Conservation (phyloP, 2,329 filamentous ascomycete genomes). For the Diplocarpon mali region DNA sequence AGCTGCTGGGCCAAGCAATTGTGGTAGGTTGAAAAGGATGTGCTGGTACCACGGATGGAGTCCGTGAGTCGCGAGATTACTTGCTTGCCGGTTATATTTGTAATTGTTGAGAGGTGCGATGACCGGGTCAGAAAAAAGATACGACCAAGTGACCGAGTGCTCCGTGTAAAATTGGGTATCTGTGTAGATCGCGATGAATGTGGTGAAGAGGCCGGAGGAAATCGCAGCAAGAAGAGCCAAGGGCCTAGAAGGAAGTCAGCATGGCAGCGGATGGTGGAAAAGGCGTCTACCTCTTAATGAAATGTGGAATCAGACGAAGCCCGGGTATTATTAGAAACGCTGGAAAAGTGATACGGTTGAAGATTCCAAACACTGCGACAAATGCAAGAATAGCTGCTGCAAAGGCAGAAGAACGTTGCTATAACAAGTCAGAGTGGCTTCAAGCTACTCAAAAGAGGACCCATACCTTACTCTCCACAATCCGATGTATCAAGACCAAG, state of each 20-base stretch:
- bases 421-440: conserved; percentile 10
- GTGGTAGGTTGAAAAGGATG: conserved; percentile 56
- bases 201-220: conserved; percentile 54
- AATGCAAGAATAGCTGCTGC: conserved; percentile 71
- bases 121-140: conserved; percentile 52
- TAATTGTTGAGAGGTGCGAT: conserved; percentile 73
- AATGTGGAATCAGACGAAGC: conserved; percentile 74
- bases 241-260: conserved; percentile 33
- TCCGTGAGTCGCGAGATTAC: conserved; percentile 65
- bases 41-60: conserved; percentile 74
- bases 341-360: conserved; percentile 96
- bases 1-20: conserved; percentile 60
- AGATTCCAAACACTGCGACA: conserved; percentile 73
- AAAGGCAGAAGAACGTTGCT: conserved; percentile 66
- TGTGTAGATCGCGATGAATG: conserved; percentile 61
- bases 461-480: conserved; percentile 65
- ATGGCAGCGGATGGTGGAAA: neutral
- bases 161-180: conserved; percentile 77
- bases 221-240: conserved; percentile 51
- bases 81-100: conserved; percentile 57
- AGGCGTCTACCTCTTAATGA: conserved; percentile 65
- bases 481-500: conserved; percentile 80
- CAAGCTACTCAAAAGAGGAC: neutral
- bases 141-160: conserved; percentile 51
- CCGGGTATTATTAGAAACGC: conserved; percentile 82